Conservation (phyloP, 345 rosid genomes). For the Arabidopsis arenosa region DNA sequence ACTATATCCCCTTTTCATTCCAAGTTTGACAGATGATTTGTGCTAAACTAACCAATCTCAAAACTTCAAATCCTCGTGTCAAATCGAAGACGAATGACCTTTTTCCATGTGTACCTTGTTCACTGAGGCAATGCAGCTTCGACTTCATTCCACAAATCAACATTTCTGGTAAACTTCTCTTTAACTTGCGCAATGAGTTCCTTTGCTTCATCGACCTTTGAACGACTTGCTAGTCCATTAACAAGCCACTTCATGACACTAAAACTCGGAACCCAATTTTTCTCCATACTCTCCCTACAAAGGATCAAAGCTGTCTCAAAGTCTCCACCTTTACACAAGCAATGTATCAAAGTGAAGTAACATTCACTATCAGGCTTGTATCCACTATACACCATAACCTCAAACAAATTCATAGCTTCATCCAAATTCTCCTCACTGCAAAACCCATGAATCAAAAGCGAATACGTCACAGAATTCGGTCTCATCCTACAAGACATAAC, state of each 20-base stretch:
- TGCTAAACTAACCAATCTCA: background rate
- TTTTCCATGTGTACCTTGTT: background rate
- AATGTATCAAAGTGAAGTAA: conserved; percentile 60
- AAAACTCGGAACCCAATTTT: conserved; percentile 73
- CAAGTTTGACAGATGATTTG: background rate
- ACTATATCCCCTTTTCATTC: background rate
- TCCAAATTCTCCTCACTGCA: conserved; percentile 65
- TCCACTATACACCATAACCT: conserved; percentile 56
- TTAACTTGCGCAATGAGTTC: conserved; percentile 59
- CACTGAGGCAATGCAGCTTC: conserved; percentile 71
- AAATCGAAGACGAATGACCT: background rate
- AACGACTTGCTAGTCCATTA: conserved; percentile 57
- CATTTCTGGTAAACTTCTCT: conserved; percentile 56
- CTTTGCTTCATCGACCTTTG: conserved; percentile 67
- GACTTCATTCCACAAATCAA: conserved; percentile 70
- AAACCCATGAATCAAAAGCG: conserved; percentile 74
- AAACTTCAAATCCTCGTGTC: background rate
- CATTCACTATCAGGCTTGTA: conserved; percentile 53
- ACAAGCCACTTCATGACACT: conserved; percentile 69
- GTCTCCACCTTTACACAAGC: conserved; percentile 61
- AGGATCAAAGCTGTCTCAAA: conserved; percentile 64
- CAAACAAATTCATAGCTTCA: conserved; percentile 68
- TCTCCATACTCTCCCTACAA: conserved; percentile 65
- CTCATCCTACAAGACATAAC: conserved; percentile 56
- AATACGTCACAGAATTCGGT: conserved; percentile 56